Base-by-base conservation (phyloP, 73 alveolate genomes). In the Paramecium sonneborni region DNA sequence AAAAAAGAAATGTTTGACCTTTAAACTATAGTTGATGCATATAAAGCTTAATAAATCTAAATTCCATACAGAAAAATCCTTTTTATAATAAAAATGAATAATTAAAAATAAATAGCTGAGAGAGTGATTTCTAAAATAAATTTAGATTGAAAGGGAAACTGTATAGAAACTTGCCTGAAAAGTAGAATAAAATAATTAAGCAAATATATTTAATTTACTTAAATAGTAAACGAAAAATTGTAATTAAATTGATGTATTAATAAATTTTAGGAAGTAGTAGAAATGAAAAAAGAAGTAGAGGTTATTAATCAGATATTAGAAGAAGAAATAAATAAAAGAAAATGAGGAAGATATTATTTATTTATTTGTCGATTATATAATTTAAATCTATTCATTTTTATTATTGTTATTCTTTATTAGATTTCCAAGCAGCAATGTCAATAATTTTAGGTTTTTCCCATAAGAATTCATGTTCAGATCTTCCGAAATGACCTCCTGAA, bases 401-500 rank as follows among this genome's bases (percentile, higher is more conserved):
- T 52, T 52, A 52, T 18, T 48, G 6, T 52, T 52, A 52, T 52
- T 52, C 15, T 35, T 74, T 35, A 21, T 74, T 74, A 10, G 87
- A 62, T 35, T 35, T 32, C 87, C 87, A 74, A 15, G 57, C 68
- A 2, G 21, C 46, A 35, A 20, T n/a, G 11, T 62, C 84, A 23
- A 62, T 23, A 15, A 62, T 18, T 57, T 88, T 94, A 39, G 98
- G 98, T 38, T 57, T 32, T 88, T 96, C 98, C 98, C 98, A 96
- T 18, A 93, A 85, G 79, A 93, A 95, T 26, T 95, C 98, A 38
- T 92, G 74, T 30, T 86, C 95, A 46, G 87, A 96, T 82, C 99
- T 93, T 39, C 99, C 99, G 57, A 97, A 96, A 85, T 96, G 99
- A 55, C 99, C 97, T 88, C 95, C 95, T n/a, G 96, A 76, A 34